Conservation (phyloP, 2,329 filamentous ascomycete genomes). For the Diatrype stigma region DNA sequence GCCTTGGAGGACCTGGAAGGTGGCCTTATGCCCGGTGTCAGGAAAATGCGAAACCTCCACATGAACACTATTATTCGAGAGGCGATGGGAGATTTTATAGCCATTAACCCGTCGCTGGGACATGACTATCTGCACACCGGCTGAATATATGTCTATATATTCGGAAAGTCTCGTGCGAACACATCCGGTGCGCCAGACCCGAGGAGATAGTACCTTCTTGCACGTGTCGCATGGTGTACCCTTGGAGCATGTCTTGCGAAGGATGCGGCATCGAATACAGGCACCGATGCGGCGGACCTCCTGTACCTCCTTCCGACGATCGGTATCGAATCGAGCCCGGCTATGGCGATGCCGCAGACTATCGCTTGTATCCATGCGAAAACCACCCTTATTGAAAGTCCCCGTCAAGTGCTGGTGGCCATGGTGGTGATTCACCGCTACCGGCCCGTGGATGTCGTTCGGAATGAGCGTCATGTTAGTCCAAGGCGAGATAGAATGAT, state of each 20-base stretch:
- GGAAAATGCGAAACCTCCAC: constrained; percentile 60
- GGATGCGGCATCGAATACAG: constrained; percentile 61
- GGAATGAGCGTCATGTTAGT: constrained; percentile 27
- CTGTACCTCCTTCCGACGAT: constrained; percentile 60
- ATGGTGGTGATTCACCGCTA: constrained; percentile 26
- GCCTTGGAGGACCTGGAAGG: constrained; percentile 38
- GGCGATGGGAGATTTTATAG: constrained; percentile 45
- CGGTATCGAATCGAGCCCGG: constrained; percentile 53
- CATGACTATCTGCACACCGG: constrained; percentile 59
- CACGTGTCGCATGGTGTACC: constrained; percentile 61
- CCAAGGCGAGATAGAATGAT: constrained; percentile 21
- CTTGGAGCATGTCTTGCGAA: constrained; percentile 63
- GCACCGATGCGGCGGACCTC: constrained; percentile 62
- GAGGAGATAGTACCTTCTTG: constrained; percentile 57
- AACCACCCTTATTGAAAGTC: constrained; percentile 41
- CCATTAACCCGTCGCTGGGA: constrained; percentile 56
- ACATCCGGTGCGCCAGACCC: constrained; percentile 63
- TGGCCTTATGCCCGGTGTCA: constrained; percentile 40
- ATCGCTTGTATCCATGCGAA: constrained; percentile 48
- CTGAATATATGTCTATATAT: constrained; percentile 59
- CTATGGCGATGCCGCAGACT: constrained; percentile 44
- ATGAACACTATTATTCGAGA: constrained; percentile 44
- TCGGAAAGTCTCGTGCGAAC: constrained; percentile 59
- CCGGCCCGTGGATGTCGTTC: constrained; percentile 26
- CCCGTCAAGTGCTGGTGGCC: constrained; percentile 21